A percentile compares a stretch with the other conserved stretches of the same genome.
Evolutionary conservation across 805 yeast species (phyloP).

Genomic region (Clavispora fructus): DNA sequence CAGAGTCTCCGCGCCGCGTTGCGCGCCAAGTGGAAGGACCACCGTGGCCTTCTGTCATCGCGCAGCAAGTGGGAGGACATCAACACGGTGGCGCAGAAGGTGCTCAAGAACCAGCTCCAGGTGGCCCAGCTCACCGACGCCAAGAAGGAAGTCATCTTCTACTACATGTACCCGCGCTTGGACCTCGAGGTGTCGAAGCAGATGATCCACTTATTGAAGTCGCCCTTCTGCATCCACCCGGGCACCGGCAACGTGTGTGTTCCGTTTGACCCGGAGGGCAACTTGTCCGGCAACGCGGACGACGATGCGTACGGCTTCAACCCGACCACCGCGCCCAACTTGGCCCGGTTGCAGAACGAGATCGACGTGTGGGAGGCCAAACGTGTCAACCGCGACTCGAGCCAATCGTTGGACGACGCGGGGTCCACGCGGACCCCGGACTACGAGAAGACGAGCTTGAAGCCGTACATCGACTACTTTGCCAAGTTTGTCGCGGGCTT

Average conservation of each 20-base stretch:
- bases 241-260: conserved; percentile 94
- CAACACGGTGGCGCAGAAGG: conserved; percentile 44
- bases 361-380: conserved; percentile 46
- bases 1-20: conserved; percentile 49
- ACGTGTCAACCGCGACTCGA: conserved; percentile 23
- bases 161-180: conserved; percentile 81
- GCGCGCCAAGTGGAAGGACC: conserved; percentile 50
- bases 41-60: conserved; percentile 31
- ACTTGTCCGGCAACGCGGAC: conserved; percentile 25
- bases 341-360: conserved; percentile 59
- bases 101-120: conserved; percentile 41
- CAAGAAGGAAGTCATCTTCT: conserved; percentile 75
- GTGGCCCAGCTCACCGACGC: conserved; percentile 56
- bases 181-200: conserved; percentile 91
- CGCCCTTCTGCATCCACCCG: conserved; percentile 97
- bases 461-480: conserved; percentile 66
- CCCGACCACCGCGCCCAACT: conserved; percentile 76
- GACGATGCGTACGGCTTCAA: conserved; percentile 54
- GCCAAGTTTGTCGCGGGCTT: conserved; percentile 55
- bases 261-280: conserved; percentile 57
- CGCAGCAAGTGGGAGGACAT: conserved; percentile 79
- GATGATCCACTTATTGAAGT: conserved; percentile 84
- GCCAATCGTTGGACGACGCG: conserved; percentile 18
- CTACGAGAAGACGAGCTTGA: conserved; percentile 63
- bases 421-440: conserved; percentile 29